Evolutionary conservation across 305 asterid genomes (phyloP).

Genomic region (Solanum hybrid): DNA sequence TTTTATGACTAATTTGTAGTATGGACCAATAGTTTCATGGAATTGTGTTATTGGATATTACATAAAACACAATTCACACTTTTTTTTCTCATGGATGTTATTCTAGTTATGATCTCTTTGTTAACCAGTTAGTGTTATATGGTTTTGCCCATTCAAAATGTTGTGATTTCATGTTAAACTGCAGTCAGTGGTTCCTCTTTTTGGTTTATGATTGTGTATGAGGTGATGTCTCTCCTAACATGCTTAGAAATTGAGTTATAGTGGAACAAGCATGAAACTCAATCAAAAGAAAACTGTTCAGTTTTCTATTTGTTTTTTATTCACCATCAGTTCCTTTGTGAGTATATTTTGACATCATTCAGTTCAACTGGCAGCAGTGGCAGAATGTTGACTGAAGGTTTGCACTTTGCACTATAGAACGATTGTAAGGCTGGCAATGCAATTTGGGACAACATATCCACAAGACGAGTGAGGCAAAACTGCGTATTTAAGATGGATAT

Average conservation of each 20-base stretch:
- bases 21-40: neutral
- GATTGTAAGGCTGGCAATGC: neutral
- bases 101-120: neutral
- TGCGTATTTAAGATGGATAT: neutral
- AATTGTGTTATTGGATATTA: neutral
- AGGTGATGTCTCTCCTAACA: neutral
- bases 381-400: neutral
- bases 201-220: neutral
- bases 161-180: neutral
- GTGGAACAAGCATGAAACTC: neutral
- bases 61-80: neutral
- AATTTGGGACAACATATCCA: neutral
- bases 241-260: neutral
- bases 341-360: neutral
- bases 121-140: neutral
- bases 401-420: neutral
- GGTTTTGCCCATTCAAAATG: neutral
- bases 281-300: neutral
- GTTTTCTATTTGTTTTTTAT: neutral
- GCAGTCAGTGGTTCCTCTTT: neutral
- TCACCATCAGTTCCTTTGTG: neutral
- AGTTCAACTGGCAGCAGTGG: neutral
- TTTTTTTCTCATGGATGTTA: neutral
- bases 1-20: neutral
- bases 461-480: neutral